Evolutionary conservation across 2,329 filamentous ascomycete species (phyloP).

Genomic region (Microdochium trichocladiopsis): DNA sequence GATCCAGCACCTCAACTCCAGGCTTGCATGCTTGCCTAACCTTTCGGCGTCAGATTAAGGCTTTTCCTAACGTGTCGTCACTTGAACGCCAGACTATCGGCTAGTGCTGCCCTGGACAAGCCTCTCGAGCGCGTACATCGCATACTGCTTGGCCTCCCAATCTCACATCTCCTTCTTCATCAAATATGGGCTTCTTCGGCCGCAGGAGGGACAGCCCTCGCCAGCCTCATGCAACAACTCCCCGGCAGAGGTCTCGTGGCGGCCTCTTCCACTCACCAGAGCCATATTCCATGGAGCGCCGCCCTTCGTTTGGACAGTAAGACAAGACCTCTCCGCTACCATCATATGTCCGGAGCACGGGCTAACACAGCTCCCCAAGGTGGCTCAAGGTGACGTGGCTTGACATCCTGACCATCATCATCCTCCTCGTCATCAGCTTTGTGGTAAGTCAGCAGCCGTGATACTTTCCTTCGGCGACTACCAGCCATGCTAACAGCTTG

Average conservation of each 20-base stretch:
- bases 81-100: too few species aligned
- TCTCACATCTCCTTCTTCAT: neutral
- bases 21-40: too few species aligned
- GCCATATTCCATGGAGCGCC: conserved; percentile 1
- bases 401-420: conserved; percentile 2
- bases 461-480: neutral
- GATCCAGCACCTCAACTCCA: neutral
- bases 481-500: neutral
- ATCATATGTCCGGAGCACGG: neutral
- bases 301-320: conserved; percentile 2
- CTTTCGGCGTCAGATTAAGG: too few species aligned
- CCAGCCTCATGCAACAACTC: neutral
- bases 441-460: neutral
- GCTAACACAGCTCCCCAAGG: neutral
- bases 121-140: too few species aligned
- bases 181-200: neutral
- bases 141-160: neutral
- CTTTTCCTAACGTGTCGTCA: too few species aligned
- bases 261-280: neutral
- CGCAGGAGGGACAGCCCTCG: neutral
- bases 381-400: conserved; percentile 5
- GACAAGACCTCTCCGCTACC: neutral
- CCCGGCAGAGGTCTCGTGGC: neutral
- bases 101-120: too few species aligned
- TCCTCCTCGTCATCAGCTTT: neutral